phyloP scores from a whole-genome alignment of 2,329 filamentous ascomycete species.

The Teratosphaeria viscida region DNA sequence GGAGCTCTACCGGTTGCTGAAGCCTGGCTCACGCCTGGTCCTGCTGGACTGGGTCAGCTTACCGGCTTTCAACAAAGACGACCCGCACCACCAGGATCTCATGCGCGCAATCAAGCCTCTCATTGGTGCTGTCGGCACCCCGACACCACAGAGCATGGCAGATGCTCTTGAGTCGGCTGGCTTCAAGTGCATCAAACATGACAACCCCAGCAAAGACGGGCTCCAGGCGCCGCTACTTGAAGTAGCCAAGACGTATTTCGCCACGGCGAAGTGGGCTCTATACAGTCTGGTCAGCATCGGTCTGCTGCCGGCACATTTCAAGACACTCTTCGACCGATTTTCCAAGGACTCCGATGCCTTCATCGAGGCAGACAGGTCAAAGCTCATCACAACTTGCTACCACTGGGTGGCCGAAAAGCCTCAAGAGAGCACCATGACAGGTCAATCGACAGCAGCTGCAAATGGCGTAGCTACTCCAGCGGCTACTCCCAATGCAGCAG shows the following conservation, averaged over 20 bases:
- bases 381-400: constrained; percentile 19
- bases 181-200: constrained; percentile 12
- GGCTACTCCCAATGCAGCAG: neutral
- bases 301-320: constrained; percentile 19
- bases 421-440: neutral
- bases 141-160: constrained; percentile 16
- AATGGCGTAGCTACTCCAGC: neutral
- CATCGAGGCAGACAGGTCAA: constrained; percentile 16
- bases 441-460: neutral
- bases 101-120: constrained; percentile 20
- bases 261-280: constrained; percentile 6
- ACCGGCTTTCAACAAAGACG: constrained; percentile 13
- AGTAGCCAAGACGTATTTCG: constrained; percentile 17
- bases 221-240: constrained; percentile 20
- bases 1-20: constrained; percentile 18
- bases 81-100: constrained; percentile 14
- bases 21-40: constrained; percentile 17
- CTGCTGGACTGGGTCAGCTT: constrained; percentile 21
- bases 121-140: constrained; percentile 21
- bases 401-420: constrained; percentile 22
- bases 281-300: constrained; percentile 13
- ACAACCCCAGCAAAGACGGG: constrained; percentile 17
- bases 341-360: constrained; percentile 20
- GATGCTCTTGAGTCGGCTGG: constrained; percentile 14
- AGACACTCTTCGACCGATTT: constrained; percentile 17